Evolutionary conservation across 2,329 filamentous ascomycete species (phyloP), one percentile per base, ranked within the genome.

Genomic region (Neonectria ditissima): DNA sequence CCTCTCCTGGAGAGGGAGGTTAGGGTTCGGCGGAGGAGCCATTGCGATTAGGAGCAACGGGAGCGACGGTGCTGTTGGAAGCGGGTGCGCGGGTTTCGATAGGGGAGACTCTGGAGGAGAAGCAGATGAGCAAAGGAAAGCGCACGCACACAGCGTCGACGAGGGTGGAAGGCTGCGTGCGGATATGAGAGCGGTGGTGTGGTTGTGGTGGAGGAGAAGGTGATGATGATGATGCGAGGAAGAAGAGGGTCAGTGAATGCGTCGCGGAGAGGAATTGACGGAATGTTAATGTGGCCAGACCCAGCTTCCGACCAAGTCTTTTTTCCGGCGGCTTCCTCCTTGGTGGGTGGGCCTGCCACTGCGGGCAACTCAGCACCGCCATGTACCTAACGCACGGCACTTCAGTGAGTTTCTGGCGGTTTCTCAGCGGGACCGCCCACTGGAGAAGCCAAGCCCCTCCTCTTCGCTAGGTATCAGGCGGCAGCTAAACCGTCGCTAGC

Each of bases 1-100:
- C 76, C 94, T 88, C 83, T 96, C 89, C 76, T 83, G 81, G 74
- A 96, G 84, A 78, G 93, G 90, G 80, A 91, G 80, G 73, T 82
- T 86, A 62, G 91, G 82, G 63, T 90, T 83, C 69, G 92, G 91
- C 80, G 91, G 91, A 82, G 92, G 91, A 81, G 92, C 93, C 67
- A 97, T 85, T 50, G 63, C 47, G 69, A 60, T 44, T 34, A 56
- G 37, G 59, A 47, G 20, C 18, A 8, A 24, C 28, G 41, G 53
- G 22, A 41, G n/a, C 13, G 45, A 41, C n/a, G 53, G 14, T 47
- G 52, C 60, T 66, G 44, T 59, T 58, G 54, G 60, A 34, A 61
- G 63, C 63, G 37, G 41, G 3, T 22, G 48, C 37, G 20, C 37
- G 16, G 20, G 13, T 45, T 47, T 53, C 34, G 51, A 28, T 62